Percentiles rank a stretch among this genome's conserved stretches.
phyloP scores from a whole-genome alignment of 2,329 filamentous ascomycete genomes.

The Paecilomyces formosus region DNA sequence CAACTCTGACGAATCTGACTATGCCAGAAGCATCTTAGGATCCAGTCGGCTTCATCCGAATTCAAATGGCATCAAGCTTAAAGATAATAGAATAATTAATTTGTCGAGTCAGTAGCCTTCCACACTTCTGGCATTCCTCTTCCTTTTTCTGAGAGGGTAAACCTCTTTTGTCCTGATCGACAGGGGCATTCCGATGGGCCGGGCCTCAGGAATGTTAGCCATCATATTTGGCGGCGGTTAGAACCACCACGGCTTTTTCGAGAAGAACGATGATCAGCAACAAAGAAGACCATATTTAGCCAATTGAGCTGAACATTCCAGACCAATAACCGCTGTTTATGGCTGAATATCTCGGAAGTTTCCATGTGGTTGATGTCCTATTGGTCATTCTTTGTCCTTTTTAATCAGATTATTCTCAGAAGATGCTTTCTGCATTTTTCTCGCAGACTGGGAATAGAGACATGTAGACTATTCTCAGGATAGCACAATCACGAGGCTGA shows the following conservation, averaged over 20 bases:
- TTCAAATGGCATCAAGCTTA: background rate
- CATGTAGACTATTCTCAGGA: background rate
- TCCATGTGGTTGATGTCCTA: background rate
- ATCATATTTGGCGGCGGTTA: background rate
- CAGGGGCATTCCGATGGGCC: background rate
- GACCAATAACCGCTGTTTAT: background rate
- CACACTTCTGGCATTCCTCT: background rate
- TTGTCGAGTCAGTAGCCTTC: background rate
- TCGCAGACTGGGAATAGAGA: background rate
- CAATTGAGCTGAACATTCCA: background rate
- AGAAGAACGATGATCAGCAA: background rate
- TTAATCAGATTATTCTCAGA: background rate
- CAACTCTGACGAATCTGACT: background rate
- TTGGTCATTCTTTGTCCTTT: background rate
- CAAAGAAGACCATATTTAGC: background rate
- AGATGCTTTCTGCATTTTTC: background rate
- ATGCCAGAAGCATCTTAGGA: background rate
- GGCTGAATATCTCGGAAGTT: background rate
- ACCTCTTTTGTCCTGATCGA: background rate
- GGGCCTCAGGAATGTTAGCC: background rate
- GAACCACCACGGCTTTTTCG: background rate
- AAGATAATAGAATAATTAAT: background rate
- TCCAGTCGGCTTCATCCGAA: background rate
- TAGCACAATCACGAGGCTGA: background rate
- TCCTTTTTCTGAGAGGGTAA: background rate